Evolutionary conservation across 371 early-diverging fungal species (phyloP), one percentile per base, ranked within the genome.

Genomic region (Capillidium rhysosporum): DNA sequence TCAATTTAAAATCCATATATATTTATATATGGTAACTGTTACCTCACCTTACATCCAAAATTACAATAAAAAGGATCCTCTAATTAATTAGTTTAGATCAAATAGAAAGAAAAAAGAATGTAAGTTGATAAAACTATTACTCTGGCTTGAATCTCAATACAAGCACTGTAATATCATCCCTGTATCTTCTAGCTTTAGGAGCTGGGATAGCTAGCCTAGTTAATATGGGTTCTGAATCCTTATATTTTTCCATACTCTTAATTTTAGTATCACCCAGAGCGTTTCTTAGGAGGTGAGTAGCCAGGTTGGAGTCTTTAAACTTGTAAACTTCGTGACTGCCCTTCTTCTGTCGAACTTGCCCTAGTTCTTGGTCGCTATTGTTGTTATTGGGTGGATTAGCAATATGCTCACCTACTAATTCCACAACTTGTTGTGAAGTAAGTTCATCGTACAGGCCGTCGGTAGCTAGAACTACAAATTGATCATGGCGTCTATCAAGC

Each of bases 371-470:
- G 57, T 65, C 34, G 52, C 49, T 14, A 56, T 57, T 20, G 57
- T 40, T 20, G 29, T 34, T 5, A 34, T 41, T 26, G 7, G 47
- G 21, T 25, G 51, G 51, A 46, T 46, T 59, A 65, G 56, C 65
- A 73, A 57, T 64, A 55, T 58, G 73, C 64, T 28, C 69, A 65
- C 68, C 77, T 10, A 82, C 76, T 4, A 71, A 57, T 43, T 74
- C 70, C 2, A 80, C 73, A 0, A 80, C 80, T 52, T 84, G 75
- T 3, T 82, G 80, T 61, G 75, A 80, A 14, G 73, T 69, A 45
- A 92, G 58, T 54, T 80, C 75, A 57, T 94, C 95, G 79, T 87
- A 94, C 1, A 97, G 67, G 2, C 97, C 97, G 66, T 97, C 97
- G 0, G 91, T 82, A 2, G 90, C 95, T 43, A 97, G 64, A 0